phyloP scores from a whole-genome alignment of 306 rosid species.

The Myrica gale region DNA sequence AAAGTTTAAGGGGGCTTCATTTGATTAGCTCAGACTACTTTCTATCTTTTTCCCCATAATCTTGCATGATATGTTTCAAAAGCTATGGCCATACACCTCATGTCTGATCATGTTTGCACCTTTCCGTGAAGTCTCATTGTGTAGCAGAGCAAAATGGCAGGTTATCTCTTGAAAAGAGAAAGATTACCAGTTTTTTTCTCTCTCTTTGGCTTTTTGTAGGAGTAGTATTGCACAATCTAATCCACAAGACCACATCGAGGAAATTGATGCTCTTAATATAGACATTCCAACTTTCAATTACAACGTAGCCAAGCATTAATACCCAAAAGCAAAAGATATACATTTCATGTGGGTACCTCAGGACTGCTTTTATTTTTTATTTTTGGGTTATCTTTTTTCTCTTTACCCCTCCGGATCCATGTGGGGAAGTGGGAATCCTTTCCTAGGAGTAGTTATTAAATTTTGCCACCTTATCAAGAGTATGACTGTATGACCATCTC shows the following conservation, averaged over 20 bases:
- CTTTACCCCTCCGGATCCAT: conserved; percentile 18
- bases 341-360: background rate
- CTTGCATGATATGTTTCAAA: conserved; percentile 25
- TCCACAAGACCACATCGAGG: background rate
- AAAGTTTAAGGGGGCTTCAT: conserved; percentile 8
- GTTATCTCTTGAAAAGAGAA: background rate
- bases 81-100: conserved; percentile 30
- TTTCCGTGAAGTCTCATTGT: background rate
- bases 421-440: background rate
- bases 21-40: conserved; percentile 21
- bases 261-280: background rate
- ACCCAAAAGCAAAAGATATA: background rate
- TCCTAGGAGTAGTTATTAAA: background rate
- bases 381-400: too few species aligned
- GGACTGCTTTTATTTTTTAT: background rate
- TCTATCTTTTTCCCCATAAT: background rate
- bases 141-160: background rate
- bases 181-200: background rate
- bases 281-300: conserved; percentile 8
- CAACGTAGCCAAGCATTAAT: conserved; percentile 1
- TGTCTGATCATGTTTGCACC: conserved; percentile 14
- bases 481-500: conserved; percentile 31
- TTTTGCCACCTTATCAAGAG: conserved; percentile 37
- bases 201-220: background rate
- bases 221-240: background rate